Evolutionary conservation across 2,329 filamentous ascomycete species (phyloP), one percentile per base, ranked within the genome.

Genomic region (Sclerotinia borealis): DNA sequence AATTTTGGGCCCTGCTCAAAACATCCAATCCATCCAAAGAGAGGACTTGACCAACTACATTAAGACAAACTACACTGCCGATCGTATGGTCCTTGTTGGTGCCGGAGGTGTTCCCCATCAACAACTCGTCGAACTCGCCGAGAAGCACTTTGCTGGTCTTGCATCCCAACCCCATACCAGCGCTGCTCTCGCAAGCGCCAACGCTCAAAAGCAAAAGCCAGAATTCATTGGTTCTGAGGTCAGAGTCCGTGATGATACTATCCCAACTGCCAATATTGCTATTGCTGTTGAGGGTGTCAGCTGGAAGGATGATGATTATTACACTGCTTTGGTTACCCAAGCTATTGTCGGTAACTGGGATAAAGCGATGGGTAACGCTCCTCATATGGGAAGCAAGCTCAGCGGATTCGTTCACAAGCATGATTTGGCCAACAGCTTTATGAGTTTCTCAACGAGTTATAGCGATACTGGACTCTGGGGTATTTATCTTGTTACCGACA

Each of bases 281-380:
- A 92, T 99, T 75, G 93, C 95, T 65, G 95, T 99, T 56, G 95
- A 99, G 85, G 95, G 95, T 87, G 95, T 99, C 63, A 96, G 92
- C 89, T 99, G 95, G 95, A 96, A 92, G 82, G 93, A 96, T 72
- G 91, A 96, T 68, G 93, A 98, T 81, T 99, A 99, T 86, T 99
- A 97, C 83, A 97, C 95, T 72, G 96, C 91, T 67, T 85, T 99
- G 64, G 93, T 99, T 70, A 92, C 95, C 64, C 95, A 99, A 84
- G 95, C 95, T 74, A 98, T 99, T 73, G 93, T 99, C 71, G 95
- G 95, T 76, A 99, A 99, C 88, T 99, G 96, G 88, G 95, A 99
- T 83, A 95, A 95, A 81, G 91, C 95, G 72, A 93, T 98, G 87
- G 95, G 96, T 76, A 96, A 95, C 79, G 95, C 95, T 65, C 89